Percentiles rank a stretch among this genome's conserved stretches.
Conservation (phyloP, 345 rosid genomes). For the Rhodomyrtus tomentosa region DNA sequence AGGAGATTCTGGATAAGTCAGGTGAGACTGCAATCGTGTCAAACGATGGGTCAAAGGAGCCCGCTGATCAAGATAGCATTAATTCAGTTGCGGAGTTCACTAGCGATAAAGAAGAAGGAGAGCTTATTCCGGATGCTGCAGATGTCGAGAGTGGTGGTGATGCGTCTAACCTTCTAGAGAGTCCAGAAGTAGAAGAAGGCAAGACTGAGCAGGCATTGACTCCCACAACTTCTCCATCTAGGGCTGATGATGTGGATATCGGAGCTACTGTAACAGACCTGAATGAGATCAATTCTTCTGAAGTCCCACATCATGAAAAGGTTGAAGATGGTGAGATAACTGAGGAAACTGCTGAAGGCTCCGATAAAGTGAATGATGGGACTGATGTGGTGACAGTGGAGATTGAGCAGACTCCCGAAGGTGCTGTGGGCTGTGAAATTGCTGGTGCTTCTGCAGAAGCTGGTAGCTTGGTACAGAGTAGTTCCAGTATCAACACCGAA, state of each 20-base stretch:
- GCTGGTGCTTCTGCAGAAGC: neutral
- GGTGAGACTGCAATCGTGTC: conserved; percentile 20
- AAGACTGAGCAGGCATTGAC: conserved; percentile 32
- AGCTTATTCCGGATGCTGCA: conserved; percentile 44
- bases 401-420: conserved; percentile 11
- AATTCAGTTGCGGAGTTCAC: neutral
- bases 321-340: conserved; percentile 46
- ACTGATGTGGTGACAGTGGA: conserved; percentile 26
- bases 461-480: conserved; percentile 11
- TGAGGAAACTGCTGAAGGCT: conserved; percentile 38
- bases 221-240: conserved; percentile 50
- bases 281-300: conserved; percentile 29
- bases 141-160: conserved; percentile 49
- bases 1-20: conserved; percentile 40
- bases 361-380: conserved; percentile 40
- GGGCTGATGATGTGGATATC: conserved; percentile 36
- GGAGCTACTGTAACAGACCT: conserved; percentile 21
- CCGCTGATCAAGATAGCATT: conserved; percentile 10
- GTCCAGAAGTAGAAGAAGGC: conserved; percentile 46
- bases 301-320: conserved; percentile 41
- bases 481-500: conserved; percentile 19
- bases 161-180: conserved; percentile 20
- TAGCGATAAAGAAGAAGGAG: conserved; percentile 89
- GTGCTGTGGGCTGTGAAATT: conserved; percentile 7
- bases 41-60: conserved; percentile 41